These are phyloP conservation scores for Phytophthora pinifolia DNA, from an alignment of 352 stramenopile genomes.

Conservation along the genomic window DNA sequence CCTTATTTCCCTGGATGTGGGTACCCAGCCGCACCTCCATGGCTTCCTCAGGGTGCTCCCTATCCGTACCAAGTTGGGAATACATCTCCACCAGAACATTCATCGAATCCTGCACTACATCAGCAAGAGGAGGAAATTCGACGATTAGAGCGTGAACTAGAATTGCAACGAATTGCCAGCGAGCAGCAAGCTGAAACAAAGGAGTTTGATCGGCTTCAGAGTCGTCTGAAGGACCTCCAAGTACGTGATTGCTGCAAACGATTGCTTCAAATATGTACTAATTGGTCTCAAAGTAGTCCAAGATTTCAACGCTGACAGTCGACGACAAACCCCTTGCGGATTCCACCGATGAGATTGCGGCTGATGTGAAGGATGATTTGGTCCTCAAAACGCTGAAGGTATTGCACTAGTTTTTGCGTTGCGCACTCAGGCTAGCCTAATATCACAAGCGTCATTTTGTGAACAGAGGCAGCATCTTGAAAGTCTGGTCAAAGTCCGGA, in stretches of 20 bases:
- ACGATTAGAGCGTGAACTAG: slow-evolving; percentile 30
- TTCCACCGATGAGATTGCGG: neutral
- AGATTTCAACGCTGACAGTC: slow-evolving; percentile 24
- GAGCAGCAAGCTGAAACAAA: slow-evolving; percentile 25
- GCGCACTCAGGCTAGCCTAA: neutral
- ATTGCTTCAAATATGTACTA: too few relatives aligned
- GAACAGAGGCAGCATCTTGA: slow-evolving; percentile 42
- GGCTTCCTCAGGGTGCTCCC: slow-evolving; percentile 6
- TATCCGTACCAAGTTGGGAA: slow-evolving; percentile 7
- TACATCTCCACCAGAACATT: slow-evolving; percentile 5
- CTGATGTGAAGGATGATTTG: slow-evolving; percentile 25
- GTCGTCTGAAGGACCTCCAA: slow-evolving; percentile 24
- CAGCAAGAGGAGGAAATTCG: slow-evolving; percentile 29
- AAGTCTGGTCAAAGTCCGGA: slow-evolving; percentile 43
- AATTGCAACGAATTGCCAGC: slow-evolving; percentile 15
- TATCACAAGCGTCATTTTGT: neutral
- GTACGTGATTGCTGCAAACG: too few relatives aligned
- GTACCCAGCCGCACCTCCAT: slow-evolving; percentile 11
- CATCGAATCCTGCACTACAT: slow-evolving; percentile 6
- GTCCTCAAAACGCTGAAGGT: slow-evolving; percentile 46
- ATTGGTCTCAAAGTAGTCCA: slow-evolving; percentile 34
- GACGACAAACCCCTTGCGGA: slow-evolving; percentile 2
- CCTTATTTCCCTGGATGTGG: slow-evolving; percentile 14
- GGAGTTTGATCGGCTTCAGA: slow-evolving; percentile 29
- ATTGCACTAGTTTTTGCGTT: neutral